Evolutionary conservation across 768 basidiomycete species (phyloP).

Genomic region (Artomyces pyxidatus): DNA sequence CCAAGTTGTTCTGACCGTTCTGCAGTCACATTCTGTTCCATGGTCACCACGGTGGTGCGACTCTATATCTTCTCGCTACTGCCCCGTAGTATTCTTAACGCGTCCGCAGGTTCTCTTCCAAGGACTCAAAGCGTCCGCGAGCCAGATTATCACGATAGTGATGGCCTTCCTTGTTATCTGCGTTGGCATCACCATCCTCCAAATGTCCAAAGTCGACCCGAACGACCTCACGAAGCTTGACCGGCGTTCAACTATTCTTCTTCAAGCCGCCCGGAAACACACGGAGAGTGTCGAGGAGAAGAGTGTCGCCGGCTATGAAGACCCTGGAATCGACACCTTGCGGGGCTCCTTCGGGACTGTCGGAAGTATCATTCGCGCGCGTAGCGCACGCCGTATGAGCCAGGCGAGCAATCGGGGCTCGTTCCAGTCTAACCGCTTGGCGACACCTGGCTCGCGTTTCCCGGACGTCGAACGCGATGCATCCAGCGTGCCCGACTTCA

Average conservation of each 20-base stretch:
- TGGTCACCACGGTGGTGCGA: conserved; percentile 73
- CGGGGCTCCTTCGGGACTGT: conserved; percentile 88
- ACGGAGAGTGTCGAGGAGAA: conserved; percentile 70
- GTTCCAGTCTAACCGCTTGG: conserved; percentile 7
- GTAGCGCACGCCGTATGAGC: conserved; percentile 21
- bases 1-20: conserved; percentile 5
- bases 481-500: conserved; percentile 26
- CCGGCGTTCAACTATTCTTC: conserved; percentile 79
- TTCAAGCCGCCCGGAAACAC: conserved; percentile 72
- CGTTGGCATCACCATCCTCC: conserved; percentile 88
- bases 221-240: conserved; percentile 69
- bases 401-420: conserved; percentile 38
- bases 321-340: conserved; percentile 89
- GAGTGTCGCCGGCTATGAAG: conserved; percentile 52
- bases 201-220: conserved; percentile 94
- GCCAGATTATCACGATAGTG: conserved; percentile 83
- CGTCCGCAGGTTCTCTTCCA: conserved; percentile 67
- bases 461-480: conserved; percentile 42
- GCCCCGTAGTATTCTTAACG: neutral
- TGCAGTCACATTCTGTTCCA: conserved; percentile 75
- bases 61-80: neutral
- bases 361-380: conserved; percentile 70
- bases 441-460: neutral
- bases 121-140: conserved; percentile 70
- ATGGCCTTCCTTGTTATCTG: conserved; percentile 90